Evolutionary conservation across 257 asterid genomes (phyloP).

Genomic region (Nicotiana obtusifolia): DNA sequence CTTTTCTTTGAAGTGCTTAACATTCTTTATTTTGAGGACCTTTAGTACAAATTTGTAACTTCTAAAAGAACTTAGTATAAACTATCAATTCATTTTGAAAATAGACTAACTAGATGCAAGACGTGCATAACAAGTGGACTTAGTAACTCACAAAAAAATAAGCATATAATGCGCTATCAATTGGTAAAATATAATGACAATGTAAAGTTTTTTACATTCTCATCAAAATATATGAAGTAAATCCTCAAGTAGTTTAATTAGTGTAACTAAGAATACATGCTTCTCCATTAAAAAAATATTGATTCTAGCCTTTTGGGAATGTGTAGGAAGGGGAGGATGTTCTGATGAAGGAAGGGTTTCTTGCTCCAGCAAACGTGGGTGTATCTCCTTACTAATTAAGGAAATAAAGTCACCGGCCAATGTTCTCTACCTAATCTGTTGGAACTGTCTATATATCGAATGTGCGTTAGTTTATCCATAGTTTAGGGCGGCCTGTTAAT

Average conservation of each 20-base stretch:
- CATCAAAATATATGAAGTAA: no score
- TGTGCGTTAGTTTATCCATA: neutral
- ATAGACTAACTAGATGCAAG: neutral
- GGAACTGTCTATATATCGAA: neutral
- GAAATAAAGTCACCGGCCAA: neutral
- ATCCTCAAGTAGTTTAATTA: no score
- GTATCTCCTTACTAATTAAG: slow-evolving; percentile 64
- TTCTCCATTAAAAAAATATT: neutral
- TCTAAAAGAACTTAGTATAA: neutral
- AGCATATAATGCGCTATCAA: neutral
- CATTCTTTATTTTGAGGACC: neutral
- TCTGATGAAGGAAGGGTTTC: slow-evolving; percentile 89
- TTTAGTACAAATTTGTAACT: neutral
- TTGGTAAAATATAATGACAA: neutral
- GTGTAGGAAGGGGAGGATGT: slow-evolving; percentile 85
- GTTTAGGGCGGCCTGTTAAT: neutral
- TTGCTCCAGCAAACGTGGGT: slow-evolving; percentile 74
- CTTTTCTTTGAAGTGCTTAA: neutral
- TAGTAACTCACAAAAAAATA: neutral
- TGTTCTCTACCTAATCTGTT: neutral
- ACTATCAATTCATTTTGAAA: neutral
- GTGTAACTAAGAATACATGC: neutral
- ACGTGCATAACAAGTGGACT: neutral
- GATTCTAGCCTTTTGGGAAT: neutral
- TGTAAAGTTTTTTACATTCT: no score